Evolutionary conservation across 768 basidiomycete species (phyloP).

Genomic region (Plicaturopsis crispa): DNA sequence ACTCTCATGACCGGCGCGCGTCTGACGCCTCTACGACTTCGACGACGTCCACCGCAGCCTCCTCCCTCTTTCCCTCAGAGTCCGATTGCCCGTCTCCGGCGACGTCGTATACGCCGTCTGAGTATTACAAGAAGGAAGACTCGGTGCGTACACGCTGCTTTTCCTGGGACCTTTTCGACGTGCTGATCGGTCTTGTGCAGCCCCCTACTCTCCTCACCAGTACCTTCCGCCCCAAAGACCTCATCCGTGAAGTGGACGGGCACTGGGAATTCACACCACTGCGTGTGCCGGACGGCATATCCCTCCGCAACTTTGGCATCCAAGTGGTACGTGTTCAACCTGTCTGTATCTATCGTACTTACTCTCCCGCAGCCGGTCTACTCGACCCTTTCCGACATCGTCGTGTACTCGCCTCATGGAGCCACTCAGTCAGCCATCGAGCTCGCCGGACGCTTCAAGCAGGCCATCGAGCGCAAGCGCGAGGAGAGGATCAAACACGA

Average conservation of each 20-base stretch:
- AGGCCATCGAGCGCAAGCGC: constrained; percentile 53
- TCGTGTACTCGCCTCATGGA: constrained; percentile 78
- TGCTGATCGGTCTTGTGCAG: constrained; percentile 1
- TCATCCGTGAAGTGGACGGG: constrained; percentile 27
- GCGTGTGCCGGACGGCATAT: constrained; percentile 75
- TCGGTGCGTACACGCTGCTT: constrained; percentile 2
- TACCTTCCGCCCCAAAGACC: constrained; percentile 32
- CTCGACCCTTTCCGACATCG: constrained; percentile 82
- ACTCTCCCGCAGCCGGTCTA: constrained; percentile 61
- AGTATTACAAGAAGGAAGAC: no score
- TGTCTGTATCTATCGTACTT: not conserved
- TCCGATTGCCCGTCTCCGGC: no score
- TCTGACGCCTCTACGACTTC: constrained; percentile 21
- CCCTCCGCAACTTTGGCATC: constrained; percentile 81
- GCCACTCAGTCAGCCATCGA: constrained; percentile 40
- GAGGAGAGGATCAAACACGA: constrained; percentile 32
- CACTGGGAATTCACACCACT: constrained; percentile 65
- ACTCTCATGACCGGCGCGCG: constrained; percentile 21
- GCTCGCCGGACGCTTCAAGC: constrained; percentile 59
- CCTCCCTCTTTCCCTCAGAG: constrained; percentile 22
- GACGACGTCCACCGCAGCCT: constrained; percentile 12
- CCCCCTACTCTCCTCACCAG: constrained; percentile 27
- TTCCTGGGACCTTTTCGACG: not conserved
- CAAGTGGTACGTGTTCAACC: constrained; percentile 59
- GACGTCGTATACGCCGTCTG: no score